Evolutionary conservation across 257 asterid species (phyloP), one percentile per base, ranked within the genome.

Genomic region (Solanum pinnatisectum): DNA sequence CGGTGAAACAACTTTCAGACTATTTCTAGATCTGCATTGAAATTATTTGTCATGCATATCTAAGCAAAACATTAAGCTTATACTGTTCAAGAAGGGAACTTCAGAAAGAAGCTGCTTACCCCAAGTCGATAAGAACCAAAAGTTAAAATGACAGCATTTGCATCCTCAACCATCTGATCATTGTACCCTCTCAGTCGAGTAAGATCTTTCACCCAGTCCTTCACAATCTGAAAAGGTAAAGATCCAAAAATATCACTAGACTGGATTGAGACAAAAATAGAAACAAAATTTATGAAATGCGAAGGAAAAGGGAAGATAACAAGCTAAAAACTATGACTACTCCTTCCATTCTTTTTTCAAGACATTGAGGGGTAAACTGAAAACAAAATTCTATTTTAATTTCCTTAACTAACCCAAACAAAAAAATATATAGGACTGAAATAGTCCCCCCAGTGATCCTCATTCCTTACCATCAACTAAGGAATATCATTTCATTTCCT

Each of bases 71-170:
- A 37, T 36, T 84, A 85, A 85, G 8, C 3, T n/a, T 5, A 12
- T 39, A 76, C 42, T 63, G 77, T 63, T 65, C 63, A 84, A 68
- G 78, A 84, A 63, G 79, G 37, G 70, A 87, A 32, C 76, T 0
- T 70, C 56, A 23, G 59, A 88, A n/a, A 67, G 68, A 88, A 86
- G 87, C 42, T 86, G 52, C 94, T 93, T 92, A 97, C 99, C 89
- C 99, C 99, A 36, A 97, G 98, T 44, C 98, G 93, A 89, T 97
- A 95, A 89, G 99, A 97, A 89, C 99, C 99, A 90, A 97, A 97
- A 16, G 99, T 97, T 46, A 94, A 91, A 84, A 97, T 92, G 46
- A 92, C 93, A 18, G 99, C 98, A 90, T 95, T 97, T 87, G 99
- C 98, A 88, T 95, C 99, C 92, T 96, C 97, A 88, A 95, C 97